phyloP scores from a whole-genome alignment of 2,329 filamentous ascomycete genomes.

The Nothophaeocryptopus gaeumannii region DNA sequence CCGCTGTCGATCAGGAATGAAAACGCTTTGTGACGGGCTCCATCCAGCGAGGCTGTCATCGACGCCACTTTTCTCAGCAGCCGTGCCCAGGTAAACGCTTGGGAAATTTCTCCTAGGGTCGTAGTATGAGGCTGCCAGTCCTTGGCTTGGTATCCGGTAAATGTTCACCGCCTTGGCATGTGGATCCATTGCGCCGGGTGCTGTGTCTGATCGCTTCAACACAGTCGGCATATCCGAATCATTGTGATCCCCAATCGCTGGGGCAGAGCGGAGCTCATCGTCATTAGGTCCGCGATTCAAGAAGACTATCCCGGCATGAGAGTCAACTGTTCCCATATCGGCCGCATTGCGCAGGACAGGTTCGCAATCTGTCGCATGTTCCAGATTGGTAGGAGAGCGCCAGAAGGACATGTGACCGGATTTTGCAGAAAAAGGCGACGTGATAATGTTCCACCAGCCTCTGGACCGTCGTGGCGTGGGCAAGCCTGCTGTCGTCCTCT shows the following conservation, averaged over 20 bases:
- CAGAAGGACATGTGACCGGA: slow-evolving; percentile 25
- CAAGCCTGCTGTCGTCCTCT: slow-evolving; percentile 23
- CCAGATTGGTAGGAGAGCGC: slow-evolving; percentile 23
- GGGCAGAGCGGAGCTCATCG: slow-evolving; percentile 26
- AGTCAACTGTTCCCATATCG: slow-evolving; percentile 23
- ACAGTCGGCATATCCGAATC: not conserved
- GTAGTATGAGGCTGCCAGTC: slow-evolving; percentile 35
- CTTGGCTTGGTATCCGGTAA: slow-evolving; percentile 33
- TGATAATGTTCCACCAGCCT: slow-evolving; percentile 77
- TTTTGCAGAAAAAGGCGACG: slow-evolving; percentile 59
- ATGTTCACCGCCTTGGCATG: slow-evolving; percentile 27
- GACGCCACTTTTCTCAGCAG: not conserved
- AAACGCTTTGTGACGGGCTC: slow-evolving; percentile 30
- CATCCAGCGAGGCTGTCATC: slow-evolving; percentile 15
- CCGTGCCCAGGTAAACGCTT: slow-evolving; percentile 12
- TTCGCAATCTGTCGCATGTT: slow-evolving; percentile 16
- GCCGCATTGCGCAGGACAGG: slow-evolving; percentile 26
- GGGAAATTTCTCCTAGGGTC: slow-evolving; percentile 25
- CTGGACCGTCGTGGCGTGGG: slow-evolving; percentile 59
- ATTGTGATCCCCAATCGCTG: not conserved
- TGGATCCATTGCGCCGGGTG: slow-evolving; percentile 27
- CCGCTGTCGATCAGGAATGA: slow-evolving; percentile 1
- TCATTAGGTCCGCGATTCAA: slow-evolving; percentile 19
- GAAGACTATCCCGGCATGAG: slow-evolving; percentile 25
- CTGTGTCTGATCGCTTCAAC: slow-evolving; percentile 29